Base-by-base conservation (phyloP, 1,284 basidiomycete species). In the Melanopsichium pennsylvanicum region DNA sequence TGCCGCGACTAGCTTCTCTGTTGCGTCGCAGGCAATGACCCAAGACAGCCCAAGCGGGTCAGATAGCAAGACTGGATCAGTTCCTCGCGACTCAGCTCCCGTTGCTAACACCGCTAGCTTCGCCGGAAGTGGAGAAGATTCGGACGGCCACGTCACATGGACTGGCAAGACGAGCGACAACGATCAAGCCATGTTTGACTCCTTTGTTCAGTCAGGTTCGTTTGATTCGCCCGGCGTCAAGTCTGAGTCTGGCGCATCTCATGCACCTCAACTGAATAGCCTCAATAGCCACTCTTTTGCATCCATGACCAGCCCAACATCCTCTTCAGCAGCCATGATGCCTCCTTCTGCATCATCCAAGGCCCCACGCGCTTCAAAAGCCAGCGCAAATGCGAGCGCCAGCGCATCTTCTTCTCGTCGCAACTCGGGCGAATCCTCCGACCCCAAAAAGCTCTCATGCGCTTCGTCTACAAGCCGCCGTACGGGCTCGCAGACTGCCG, bases 151-250 rank as follows among this genome's bases (percentile, higher is more conserved):
- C 29, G 43, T 59, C 1, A 55, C 48, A 10, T 64, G 60, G 60
- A 29, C 45, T 7, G 58, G 39, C n/a, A 60, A 71, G 22, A 31
- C 55, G 10, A 46, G 51, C 21, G 62, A 60, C 42, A 62, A 71
- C n/a, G 73, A 75, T 38, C 74, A 77, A 27, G 73, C 66, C 39
- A 77, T 77, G 74, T 77, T 77, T 33, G 74, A 77, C 27, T 72
- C 72, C 9, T 60, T 77, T 38, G 71, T 77, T 16, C 69, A 75
- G 19, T 64, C 73, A 9, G 68, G 62, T 23, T 76, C 71, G 15
- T 76, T 76, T 16, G 75, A 56, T 26, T 57, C 63, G 32, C 59
- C 63, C 34, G 58, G 40, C 8, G 31, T 56, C 40, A 54, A 50
- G 23, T 21, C 43, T 6, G 60, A 56, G 13, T 37, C 58, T 8